Conservation (phyloP, 2,329 filamentous ascomycete species). For the Rutstroemia sp. region DNA sequence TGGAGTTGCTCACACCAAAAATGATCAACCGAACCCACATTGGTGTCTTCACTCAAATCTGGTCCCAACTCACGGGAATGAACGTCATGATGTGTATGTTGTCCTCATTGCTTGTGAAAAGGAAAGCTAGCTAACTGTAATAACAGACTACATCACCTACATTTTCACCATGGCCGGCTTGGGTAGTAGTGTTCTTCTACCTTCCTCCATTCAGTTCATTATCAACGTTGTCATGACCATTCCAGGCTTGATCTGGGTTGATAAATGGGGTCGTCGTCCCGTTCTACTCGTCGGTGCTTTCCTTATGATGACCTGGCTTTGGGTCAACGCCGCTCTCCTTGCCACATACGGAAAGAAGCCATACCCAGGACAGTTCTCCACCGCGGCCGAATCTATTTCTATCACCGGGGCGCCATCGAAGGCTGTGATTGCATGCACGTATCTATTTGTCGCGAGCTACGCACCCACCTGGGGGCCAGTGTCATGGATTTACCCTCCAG, state of each 20-base stretch:
- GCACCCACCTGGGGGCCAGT: conserved; percentile 45
- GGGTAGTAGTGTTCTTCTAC: conserved; percentile 50
- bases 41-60: conserved; percentile 67
- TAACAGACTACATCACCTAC: conserved; percentile 35
- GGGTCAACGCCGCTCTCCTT: conserved; percentile 40
- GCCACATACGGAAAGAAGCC: conserved; percentile 35
- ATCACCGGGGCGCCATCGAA: conserved; percentile 44
- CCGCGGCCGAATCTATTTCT: conserved; percentile 38
- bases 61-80: conserved; percentile 71
- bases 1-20: conserved; percentile 64
- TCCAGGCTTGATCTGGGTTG: conserved; percentile 66
- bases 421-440: conserved; percentile 58
- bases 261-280: conserved; percentile 66
- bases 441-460: conserved; percentile 52
- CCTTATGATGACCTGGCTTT: conserved; percentile 34
- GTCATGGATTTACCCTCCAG: conserved; percentile 43
- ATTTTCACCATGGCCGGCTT: conserved; percentile 67
- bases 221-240: conserved; percentile 78
- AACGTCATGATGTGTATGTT: conserved; percentile 62
- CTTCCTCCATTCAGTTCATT: conserved; percentile 65
- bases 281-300: conserved; percentile 53
- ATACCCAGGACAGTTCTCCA: conserved; percentile 30
- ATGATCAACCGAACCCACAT: conserved; percentile 69
- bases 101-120: conserved; percentile 43
- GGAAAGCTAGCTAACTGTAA: not conserved